A percentile compares a stretch with the other conserved stretches of the same genome.
phyloP scores from a whole-genome alignment of 2,329 filamentous ascomycete species.

The Alternaria metachromatica region DNA sequence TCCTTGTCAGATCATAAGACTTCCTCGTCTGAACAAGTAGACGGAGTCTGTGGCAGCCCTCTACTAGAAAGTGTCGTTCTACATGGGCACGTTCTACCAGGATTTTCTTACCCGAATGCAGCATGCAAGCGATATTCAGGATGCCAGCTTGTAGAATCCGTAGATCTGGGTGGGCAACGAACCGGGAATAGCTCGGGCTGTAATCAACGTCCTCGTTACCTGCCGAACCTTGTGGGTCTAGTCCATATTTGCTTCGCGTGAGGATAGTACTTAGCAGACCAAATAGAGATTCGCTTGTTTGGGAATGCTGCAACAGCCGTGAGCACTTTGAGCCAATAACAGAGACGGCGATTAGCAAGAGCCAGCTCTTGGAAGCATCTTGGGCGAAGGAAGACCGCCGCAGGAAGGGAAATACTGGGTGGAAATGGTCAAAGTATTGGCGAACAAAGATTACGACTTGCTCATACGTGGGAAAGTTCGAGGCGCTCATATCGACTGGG shows the following conservation, averaged over 20 bases:
- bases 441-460: conserved; percentile 29
- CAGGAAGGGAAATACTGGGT: conserved; percentile 38
- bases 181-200: neutral
- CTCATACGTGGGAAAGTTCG: conserved; percentile 26
- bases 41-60: conserved; percentile 8
- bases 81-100: conserved; percentile 5
- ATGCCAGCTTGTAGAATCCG: conserved; percentile 14
- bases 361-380: conserved; percentile 13
- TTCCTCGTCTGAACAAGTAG: neutral
- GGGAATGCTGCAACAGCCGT: neutral
- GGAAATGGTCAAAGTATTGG: conserved; percentile 37
- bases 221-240: neutral
- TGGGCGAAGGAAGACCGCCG: conserved; percentile 26
- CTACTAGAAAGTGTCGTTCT: conserved; percentile 5
- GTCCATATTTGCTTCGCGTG: neutral
- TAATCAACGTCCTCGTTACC: conserved; percentile 1
- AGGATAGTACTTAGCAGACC: conserved; percentile 4
- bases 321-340: conserved; percentile 35
- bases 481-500: conserved; percentile 4
- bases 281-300: neutral
- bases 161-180: neutral
- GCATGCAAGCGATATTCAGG: conserved; percentile 13
- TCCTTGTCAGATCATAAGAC: neutral
- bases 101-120: conserved; percentile 14
- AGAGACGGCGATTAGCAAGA: conserved; percentile 35